phyloP scores from a whole-genome alignment of 2,329 filamentous ascomycete species.

The Arachnomyces sp. region DNA sequence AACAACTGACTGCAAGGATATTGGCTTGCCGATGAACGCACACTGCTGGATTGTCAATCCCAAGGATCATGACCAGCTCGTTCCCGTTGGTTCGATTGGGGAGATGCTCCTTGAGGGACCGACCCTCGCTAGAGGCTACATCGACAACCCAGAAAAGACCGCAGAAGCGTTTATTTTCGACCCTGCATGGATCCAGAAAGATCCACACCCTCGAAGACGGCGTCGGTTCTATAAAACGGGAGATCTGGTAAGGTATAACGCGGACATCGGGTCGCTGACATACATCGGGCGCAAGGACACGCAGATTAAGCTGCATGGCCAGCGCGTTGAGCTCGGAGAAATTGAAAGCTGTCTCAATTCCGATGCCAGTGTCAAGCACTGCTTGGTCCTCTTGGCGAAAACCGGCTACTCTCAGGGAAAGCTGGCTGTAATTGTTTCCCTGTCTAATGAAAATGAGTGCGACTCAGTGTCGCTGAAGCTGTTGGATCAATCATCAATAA shows the following conservation, averaged over 20 bases:
- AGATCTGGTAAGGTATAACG: conserved; percentile 33
- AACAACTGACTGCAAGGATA: conserved; percentile 26
- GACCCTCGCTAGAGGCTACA: conserved; percentile 56
- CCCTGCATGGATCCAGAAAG: conserved; percentile 45
- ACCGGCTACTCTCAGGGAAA: conserved; percentile 26
- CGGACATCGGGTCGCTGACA: conserved; percentile 27
- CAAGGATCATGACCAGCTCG: conserved; percentile 30
- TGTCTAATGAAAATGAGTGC: conserved; percentile 11
- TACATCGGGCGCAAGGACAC: conserved; percentile 56
- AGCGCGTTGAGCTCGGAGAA: conserved; percentile 54
- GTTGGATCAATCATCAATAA: conserved; percentile 15
- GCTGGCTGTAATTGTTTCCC: conserved; percentile 26
- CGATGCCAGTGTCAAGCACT: conserved; percentile 26
- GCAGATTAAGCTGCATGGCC: conserved; percentile 62
- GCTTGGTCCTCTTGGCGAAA: conserved; percentile 29
- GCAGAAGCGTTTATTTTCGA: conserved; percentile 51
- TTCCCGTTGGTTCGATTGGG: conserved; percentile 35
- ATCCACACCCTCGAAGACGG: conserved; percentile 15
- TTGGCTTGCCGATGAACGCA: conserved; percentile 28
- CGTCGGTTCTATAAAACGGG: conserved; percentile 36
- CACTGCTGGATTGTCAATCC: conserved; percentile 34
- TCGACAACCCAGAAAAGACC: conserved; percentile 53
- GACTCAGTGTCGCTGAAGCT: conserved; percentile 19
- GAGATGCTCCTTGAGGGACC: conserved; percentile 39
- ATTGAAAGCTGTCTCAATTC: conserved; percentile 36